Evolutionary conservation across 257 asterid genomes (phyloP), one percentile per base, ranked within the genome.

Genomic region (Hygrophila difformis): DNA sequence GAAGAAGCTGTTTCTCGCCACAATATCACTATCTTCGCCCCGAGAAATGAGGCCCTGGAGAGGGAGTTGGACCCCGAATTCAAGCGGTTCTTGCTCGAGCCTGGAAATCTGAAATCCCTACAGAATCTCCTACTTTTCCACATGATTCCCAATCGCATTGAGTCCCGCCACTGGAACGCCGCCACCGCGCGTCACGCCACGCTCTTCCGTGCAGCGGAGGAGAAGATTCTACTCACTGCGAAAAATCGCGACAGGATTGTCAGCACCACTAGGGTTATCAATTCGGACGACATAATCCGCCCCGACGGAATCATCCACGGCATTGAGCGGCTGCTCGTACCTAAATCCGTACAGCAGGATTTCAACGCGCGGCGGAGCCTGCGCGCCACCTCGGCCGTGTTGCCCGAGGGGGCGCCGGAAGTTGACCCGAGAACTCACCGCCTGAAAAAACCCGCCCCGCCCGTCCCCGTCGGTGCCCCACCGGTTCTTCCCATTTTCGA

Each of bases 251-350:
- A 55, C 4, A 70, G 35, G 15, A 53, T 49, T 2, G 78, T 82
- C 6, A 64, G 83, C 37, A 51, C 33, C 2, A 72, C 94, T 0
- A 69, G 31, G 34, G 57, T 89, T 5, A 31, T 77, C 11, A 68
- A 48, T 24, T 70, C 91, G 1, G 80, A 84, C 18, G 85, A 81
- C 44, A 36, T 89, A 12, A 42, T 79, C 18, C 88, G 94, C 1
- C 93, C 94, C 8, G 98, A 89, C 44, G 98, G 98, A 24, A 59
- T 89, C n/a, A 89, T 89, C 57, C 98, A 89, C 67, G 98, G 98
- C 19, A 85, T 89, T 14, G 93, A 89, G 66, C 56, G 83, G 3
- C 69, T 89, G 0, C 16, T 89, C 38, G 52, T 89, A 1, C 98
- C 98, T 0, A 77, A 83, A 58, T 76, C 94, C 6, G 98, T 89